Evolutionary conservation across 2,329 filamentous ascomycete genomes (phyloP).

Genomic region (Talaromyces rugulosus): DNA sequence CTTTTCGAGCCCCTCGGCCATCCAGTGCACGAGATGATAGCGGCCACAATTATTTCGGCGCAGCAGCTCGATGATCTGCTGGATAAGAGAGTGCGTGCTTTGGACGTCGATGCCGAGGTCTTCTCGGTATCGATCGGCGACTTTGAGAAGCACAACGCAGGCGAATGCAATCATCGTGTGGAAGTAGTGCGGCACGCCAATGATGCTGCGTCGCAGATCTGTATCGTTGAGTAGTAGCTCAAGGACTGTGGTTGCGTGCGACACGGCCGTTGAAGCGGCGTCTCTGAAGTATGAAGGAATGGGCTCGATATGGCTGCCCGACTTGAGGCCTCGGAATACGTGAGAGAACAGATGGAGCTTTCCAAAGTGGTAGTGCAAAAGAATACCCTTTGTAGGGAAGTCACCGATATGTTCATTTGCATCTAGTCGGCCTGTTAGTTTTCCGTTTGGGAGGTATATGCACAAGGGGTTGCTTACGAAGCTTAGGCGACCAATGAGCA

Average conservation of each 20-base stretch:
- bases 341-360: constrained; percentile 47
- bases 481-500: constrained; percentile 12
- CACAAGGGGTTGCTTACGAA: not conserved
- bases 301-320: constrained; percentile 22
- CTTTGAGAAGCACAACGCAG: constrained; percentile 37
- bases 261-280: constrained; percentile 24
- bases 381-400: constrained; percentile 46
- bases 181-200: constrained; percentile 40
- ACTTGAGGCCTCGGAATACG: constrained; percentile 39
- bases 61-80: constrained; percentile 25
- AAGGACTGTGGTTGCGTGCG: constrained; percentile 35
- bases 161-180: constrained; percentile 43
- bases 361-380: constrained; percentile 47
- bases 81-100: constrained; percentile 21
- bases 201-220: constrained; percentile 31
- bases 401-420: constrained; percentile 28
- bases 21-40: constrained; percentile 29
- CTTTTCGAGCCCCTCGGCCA: constrained; percentile 28
- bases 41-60: constrained; percentile 23
- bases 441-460: not conserved
- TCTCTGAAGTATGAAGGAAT: constrained; percentile 30
- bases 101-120: constrained; percentile 29
- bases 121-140: constrained; percentile 32
- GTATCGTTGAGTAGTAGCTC: constrained; percentile 34
- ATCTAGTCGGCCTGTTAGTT: not conserved